These are phyloP conservation scores for Auriscalpium vulgare DNA, from an alignment of 768 basidiomycete species.

Conservation along the genomic window DNA sequence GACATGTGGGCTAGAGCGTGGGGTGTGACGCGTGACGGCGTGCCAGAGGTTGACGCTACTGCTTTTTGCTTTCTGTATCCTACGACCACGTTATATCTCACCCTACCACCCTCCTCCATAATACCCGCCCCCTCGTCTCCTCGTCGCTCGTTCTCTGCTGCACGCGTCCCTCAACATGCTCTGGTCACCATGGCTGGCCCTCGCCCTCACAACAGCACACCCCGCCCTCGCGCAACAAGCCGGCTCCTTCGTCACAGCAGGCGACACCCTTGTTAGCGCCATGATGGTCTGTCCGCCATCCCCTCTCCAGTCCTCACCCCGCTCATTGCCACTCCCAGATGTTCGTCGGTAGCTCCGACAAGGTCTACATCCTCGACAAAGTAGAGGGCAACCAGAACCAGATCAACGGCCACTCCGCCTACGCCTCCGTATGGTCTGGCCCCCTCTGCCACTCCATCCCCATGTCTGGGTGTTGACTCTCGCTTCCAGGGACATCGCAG, in stretches of 20 bases:
- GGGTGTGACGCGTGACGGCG: too few relatives aligned
- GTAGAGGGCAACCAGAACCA: constrained; percentile 65
- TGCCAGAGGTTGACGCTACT: too few relatives aligned
- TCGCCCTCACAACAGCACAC: constrained; percentile 35
- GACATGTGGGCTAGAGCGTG: too few relatives aligned
- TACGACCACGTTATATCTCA: too few relatives aligned
- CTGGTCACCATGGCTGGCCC: constrained; percentile 31
- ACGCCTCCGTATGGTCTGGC: constrained; percentile 60
- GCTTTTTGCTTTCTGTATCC: too few relatives aligned
- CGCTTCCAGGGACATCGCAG: constrained; percentile 46
- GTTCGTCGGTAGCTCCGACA: constrained; percentile 73
- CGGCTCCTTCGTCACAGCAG: constrained; percentile 26
- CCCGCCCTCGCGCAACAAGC: constrained; percentile 15
- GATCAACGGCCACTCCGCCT: constrained; percentile 65
- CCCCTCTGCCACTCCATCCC: not conserved
- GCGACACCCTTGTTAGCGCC: constrained; percentile 37
- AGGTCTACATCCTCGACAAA: constrained; percentile 91
- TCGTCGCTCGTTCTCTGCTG: too few relatives aligned
- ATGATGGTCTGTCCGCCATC: constrained; percentile 40
- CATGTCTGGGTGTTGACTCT: not conserved
- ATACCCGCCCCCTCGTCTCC: too few relatives aligned
- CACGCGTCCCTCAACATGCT: constrained; percentile 17
- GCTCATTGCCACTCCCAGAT: constrained; percentile 34
- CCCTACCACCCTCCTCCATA: too few relatives aligned
- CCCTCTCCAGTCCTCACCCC: not conserved